phyloP scores from a whole-genome alignment of 768 basidiomycete species.

The Sistotremastrum suecicum region DNA sequence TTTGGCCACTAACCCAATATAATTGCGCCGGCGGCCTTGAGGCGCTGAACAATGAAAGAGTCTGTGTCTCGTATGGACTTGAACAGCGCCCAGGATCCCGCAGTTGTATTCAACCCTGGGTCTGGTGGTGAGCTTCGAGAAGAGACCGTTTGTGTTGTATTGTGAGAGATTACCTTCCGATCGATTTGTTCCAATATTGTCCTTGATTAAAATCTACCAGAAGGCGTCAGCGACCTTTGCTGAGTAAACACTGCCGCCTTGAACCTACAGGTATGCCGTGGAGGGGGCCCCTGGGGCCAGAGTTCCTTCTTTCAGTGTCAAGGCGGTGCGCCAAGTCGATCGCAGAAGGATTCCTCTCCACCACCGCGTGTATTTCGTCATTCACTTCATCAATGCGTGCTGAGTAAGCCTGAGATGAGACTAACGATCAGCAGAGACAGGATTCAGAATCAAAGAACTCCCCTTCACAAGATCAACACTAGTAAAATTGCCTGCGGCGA shows the following conservation, averaged over 20 bases:
- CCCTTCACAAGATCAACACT: slow-evolving; percentile 54
- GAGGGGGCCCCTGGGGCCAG: slow-evolving; percentile 1
- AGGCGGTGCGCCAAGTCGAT: slow-evolving; percentile 2
- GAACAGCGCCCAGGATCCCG: slow-evolving; percentile 7
- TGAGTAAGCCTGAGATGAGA: slow-evolving; percentile 3
- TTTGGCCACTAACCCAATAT: not conserved
- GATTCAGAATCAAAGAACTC: not conserved
- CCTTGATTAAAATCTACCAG: slow-evolving; percentile 20
- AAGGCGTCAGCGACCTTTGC: slow-evolving; percentile 27
- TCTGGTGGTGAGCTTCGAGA: no score
- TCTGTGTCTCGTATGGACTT: slow-evolving; percentile 8
- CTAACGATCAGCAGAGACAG: no score
- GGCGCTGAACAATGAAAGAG: slow-evolving; percentile 5
- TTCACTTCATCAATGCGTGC: slow-evolving; percentile 8
- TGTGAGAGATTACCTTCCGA: not conserved
- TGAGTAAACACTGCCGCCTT: slow-evolving; percentile 35
- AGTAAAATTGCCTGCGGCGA: slow-evolving; percentile 35
- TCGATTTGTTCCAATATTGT: slow-evolving; percentile 3
- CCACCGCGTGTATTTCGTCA: slow-evolving; percentile 4
- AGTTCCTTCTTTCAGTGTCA: slow-evolving; percentile 2
- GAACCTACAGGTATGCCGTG: slow-evolving; percentile 9
- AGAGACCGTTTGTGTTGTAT: no score
- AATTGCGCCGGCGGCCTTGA: slow-evolving; percentile 8
- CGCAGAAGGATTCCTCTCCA: slow-evolving; percentile 5
- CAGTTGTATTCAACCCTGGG: slow-evolving; percentile 8